Percentiles rank a stretch among this genome's conserved stretches.
phyloP scores from a whole-genome alignment of 2,329 filamentous ascomycete genomes.

The Calcarisporium arbuscula region DNA sequence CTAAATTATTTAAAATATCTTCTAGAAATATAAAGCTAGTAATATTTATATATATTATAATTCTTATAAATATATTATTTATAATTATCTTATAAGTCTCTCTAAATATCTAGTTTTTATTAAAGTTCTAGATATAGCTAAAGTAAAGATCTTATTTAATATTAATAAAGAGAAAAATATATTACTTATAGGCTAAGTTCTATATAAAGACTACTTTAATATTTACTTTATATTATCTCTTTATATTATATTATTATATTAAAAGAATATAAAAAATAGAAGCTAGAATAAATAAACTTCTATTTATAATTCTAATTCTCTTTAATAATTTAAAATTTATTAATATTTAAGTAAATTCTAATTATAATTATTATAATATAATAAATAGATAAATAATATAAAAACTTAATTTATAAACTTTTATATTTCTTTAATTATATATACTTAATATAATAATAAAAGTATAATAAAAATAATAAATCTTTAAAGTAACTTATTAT shows the following conservation, averaged over 20 bases:
- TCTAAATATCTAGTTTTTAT: neutral
- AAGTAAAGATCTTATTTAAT: neutral
- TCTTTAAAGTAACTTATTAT: neutral
- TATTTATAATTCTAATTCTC: neutral
- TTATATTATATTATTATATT: neutral
- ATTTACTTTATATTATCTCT: neutral
- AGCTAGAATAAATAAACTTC: neutral
- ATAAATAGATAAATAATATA: neutral
- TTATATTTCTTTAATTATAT: neutral
- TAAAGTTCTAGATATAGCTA: neutral
- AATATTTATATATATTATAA: slow-evolving; percentile 1
- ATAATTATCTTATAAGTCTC: neutral
- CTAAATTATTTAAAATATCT: neutral
- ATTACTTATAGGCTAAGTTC: neutral
- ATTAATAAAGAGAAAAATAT: neutral
- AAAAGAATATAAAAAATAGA: neutral
- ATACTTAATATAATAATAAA: too few relatives aligned
- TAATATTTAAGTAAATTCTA: neutral
- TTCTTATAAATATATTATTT: neutral
- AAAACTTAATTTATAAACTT: neutral
- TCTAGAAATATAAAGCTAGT: neutral
- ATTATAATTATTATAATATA: neutral
- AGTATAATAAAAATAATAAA: neutral
- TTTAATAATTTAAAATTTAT: too few relatives aligned
- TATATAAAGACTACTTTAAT: neutral